Evolutionary conservation across 148 eudicot species (phyloP).

Genomic region (Salicornia ramosissima): DNA sequence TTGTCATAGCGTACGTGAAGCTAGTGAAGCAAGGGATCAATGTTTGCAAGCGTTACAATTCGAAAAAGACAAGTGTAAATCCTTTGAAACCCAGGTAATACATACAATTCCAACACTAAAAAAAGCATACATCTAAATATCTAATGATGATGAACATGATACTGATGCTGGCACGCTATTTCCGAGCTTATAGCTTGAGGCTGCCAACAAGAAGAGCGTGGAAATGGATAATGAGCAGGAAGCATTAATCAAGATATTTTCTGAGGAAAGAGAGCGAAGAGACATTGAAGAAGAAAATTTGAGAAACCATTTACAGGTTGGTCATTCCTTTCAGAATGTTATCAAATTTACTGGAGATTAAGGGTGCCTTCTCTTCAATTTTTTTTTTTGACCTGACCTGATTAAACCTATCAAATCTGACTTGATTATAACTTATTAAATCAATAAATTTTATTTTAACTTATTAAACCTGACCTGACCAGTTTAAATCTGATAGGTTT

Average conservation of each 20-base stretch:
- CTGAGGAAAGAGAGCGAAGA: constrained; percentile 51
- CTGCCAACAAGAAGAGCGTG: constrained; percentile 24
- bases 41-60: constrained; percentile 34
- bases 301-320: constrained; percentile 40
- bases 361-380: no score
- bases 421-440: no score
- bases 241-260: constrained; percentile 35
- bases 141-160: neutral
- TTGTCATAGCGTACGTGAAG: constrained; percentile 13
- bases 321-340: no score
- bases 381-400: no score
- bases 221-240: constrained; percentile 46
- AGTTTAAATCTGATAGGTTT: no score
- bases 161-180: neutral
- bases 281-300: constrained; percentile 42
- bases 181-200: constrained; percentile 33
- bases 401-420: no score
- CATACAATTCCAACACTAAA: neutral
- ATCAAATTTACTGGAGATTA: no score
- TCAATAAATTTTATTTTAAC: no score
- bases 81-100: constrained; percentile 42
- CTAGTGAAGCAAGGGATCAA: constrained; percentile 12
- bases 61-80: constrained; percentile 33
- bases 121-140: neutral
- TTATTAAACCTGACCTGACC: no score